Base-by-base conservation (phyloP, 495 filamentous ascomycete species). In the Aspergillus hancockii region DNA sequence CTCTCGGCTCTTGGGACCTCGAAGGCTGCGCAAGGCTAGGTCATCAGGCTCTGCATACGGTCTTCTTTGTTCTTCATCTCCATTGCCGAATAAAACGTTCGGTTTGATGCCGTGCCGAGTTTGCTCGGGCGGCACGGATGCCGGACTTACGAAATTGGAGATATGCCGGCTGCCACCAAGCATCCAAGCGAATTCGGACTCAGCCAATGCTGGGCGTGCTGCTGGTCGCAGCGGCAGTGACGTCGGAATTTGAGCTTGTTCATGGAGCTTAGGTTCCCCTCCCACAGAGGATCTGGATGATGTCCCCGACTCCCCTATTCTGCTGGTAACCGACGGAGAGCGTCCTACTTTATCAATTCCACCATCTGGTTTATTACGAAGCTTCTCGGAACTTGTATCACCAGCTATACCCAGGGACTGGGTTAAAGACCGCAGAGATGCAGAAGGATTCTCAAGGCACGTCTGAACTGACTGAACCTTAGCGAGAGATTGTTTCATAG, bases 181-280 rank as follows among this genome's bases (percentile, higher is more conserved):
- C 92, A 98, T 98, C 93, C 93, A 98, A 12, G 93, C 89, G 69
- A 97, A 97, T 9, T 86, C 88, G 28, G 92, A 92, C 60, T 97
- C 87, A 16, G 92, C 88, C 16, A 98, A 78, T 32, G 61, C 67
- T 14, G 63, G 58, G 21, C 61, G 65, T 21, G 52, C 41, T 18
- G 50, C 55, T 19, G 63, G 49, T 41, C 61, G 59, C 25, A 55
- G 38, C 6, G 65, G 61, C 56, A 60, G 56, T 4, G 58, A 46
- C 3, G 46, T 49, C n/a, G 58, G 54, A 18, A 54, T 25, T 43
- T 49, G 62, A 46, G 55, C 16, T 25, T 28, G 21, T 65, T 64
- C 41, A 53, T 52, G 18, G 59, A 60, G 25, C 34, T 55, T 49
- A 22, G 40, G 6, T 22, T 59, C 57, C 23, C 49, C 57, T 16